These are phyloP conservation scores for Aegilops speltoides DNA, from an alignment of 176 grass and related monocot species.

Conservation along the genomic window DNA sequence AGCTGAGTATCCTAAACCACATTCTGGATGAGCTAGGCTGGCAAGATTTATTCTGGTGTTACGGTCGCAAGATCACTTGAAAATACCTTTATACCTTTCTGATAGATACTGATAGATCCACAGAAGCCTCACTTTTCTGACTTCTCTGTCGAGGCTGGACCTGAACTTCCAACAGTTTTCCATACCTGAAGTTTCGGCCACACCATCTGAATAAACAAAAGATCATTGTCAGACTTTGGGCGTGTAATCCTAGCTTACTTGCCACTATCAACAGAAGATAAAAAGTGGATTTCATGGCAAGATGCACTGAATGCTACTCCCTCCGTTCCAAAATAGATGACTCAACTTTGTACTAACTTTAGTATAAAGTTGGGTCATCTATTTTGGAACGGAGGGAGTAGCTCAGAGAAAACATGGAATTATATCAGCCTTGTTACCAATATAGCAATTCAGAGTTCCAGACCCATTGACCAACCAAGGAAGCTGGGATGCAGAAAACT, in stretches of 20 bases:
- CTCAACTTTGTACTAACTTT: too few relatives aligned
- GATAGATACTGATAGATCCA: not conserved
- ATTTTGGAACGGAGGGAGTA: too few relatives aligned
- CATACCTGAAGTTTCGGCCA: not conserved
- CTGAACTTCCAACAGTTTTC: constrained; percentile 11
- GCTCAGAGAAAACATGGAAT: not conserved
- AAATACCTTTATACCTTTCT: not conserved
- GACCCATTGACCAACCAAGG: too few relatives aligned
- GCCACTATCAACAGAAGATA: not conserved
- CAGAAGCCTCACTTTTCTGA: constrained; percentile 1
- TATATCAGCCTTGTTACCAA: not conserved
- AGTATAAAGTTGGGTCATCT: too few relatives aligned
- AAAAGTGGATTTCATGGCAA: not conserved
- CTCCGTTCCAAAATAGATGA: too few relatives aligned
- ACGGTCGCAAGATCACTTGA: constrained; percentile 11
- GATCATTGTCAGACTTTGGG: not conserved
- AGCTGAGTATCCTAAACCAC: not conserved
- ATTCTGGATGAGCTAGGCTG: not conserved
- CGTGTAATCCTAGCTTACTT: not conserved
- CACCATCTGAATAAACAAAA: not conserved
- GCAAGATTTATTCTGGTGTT: not conserved
- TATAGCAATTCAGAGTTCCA: too few relatives aligned
- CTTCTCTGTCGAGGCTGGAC: not conserved
- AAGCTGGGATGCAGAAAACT: too few relatives aligned
- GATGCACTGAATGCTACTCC: not conserved